Evolutionary conservation across 441 rosid genomes (phyloP).

Genomic region (Populus tomentosa): DNA sequence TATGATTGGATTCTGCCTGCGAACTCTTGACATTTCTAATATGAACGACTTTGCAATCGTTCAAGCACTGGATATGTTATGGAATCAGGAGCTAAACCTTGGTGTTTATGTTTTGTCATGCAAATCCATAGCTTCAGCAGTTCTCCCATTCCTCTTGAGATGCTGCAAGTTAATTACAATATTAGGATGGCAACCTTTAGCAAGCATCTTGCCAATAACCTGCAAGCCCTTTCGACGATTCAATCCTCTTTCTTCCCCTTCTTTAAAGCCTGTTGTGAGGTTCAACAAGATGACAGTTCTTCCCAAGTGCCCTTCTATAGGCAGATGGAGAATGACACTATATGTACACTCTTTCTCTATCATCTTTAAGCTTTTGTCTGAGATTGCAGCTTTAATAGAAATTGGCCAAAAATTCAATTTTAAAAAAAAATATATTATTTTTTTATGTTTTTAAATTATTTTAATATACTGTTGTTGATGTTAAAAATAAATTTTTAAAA

Average conservation of each 20-base stretch:
- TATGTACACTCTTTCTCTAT: constrained; percentile 60
- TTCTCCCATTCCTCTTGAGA: constrained; percentile 73
- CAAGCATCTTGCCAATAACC: constrained; percentile 80
- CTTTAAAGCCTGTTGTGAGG: constrained; percentile 75
- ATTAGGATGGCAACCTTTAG: constrained; percentile 76
- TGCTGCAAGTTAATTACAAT: constrained; percentile 69
- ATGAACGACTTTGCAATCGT: constrained; percentile 73
- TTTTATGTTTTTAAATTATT: too few species aligned
- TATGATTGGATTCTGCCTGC: constrained; percentile 77
- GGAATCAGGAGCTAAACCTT: constrained; percentile 82
- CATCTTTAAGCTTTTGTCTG: constrained; percentile 42
- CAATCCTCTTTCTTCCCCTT: constrained; percentile 87
- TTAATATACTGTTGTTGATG: too few species aligned
- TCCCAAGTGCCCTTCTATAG: constrained; percentile 78
- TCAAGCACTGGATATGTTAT: constrained; percentile 76
- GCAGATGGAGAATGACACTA: constrained; percentile 61
- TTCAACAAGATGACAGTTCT: too few species aligned
- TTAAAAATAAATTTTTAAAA: too few species aligned
- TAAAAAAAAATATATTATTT: too few species aligned
- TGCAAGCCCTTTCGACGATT: constrained; percentile 81
- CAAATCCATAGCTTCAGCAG: constrained; percentile 81
- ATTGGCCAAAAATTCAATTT: too few species aligned
- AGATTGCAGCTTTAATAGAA: too few species aligned
- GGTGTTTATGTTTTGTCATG: constrained; percentile 65
- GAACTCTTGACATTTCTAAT: constrained; percentile 49